Evolutionary conservation across 805 yeast species (phyloP).

Genomic region (Starmerella davenportii): DNA sequence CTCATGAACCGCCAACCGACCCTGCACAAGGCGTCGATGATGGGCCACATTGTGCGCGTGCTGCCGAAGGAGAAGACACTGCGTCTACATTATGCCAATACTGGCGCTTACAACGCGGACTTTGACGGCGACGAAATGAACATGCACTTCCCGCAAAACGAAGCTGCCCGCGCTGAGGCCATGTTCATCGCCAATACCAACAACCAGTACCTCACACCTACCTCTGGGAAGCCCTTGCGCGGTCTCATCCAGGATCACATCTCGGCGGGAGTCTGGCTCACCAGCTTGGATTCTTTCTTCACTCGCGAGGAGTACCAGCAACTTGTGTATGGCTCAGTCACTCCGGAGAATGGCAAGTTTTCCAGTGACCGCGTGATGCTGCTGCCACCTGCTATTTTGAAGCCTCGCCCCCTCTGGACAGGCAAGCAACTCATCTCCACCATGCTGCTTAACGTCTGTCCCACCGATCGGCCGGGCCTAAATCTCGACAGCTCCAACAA

Average conservation of each 20-base stretch:
- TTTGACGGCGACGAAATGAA: conserved; percentile 99
- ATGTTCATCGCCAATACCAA: conserved; percentile 89
- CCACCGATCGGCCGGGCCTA: conserved; percentile 75
- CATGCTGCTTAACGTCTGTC: conserved; percentile 73
- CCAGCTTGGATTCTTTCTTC: conserved; percentile 80
- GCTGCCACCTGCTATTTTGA: conserved; percentile 72
- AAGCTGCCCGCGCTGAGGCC: conserved; percentile 93
- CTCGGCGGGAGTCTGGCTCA: conserved; percentile 97
- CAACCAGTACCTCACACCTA: conserved; percentile 92
- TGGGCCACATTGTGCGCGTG: conserved; percentile 97
- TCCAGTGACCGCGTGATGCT: conserved; percentile 41
- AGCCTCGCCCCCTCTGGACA: conserved; percentile 82
- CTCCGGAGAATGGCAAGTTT: conserved; percentile 96
- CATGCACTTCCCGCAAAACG: conserved; percentile 98
- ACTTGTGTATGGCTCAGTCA: conserved; percentile 75
- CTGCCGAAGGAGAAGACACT: conserved; percentile 94
- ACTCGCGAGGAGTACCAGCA: conserved; percentile 86
- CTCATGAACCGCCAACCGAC: conserved; percentile 99
- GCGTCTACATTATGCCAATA: conserved; percentile 93
- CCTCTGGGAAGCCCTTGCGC: conserved; percentile 95
- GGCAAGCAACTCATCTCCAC: conserved; percentile 95
- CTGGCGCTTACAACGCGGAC: conserved; percentile 98
- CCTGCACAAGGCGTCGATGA: conserved; percentile 96
- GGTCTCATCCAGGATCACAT: conserved; percentile 98
- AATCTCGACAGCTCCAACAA: conserved; percentile 72